A percentile compares a stretch with the other conserved stretches of the same genome.
These are phyloP conservation scores for Alternaria conjuncta DNA, from an alignment of 2,329 filamentous ascomycete genomes.

Conservation along the genomic window DNA sequence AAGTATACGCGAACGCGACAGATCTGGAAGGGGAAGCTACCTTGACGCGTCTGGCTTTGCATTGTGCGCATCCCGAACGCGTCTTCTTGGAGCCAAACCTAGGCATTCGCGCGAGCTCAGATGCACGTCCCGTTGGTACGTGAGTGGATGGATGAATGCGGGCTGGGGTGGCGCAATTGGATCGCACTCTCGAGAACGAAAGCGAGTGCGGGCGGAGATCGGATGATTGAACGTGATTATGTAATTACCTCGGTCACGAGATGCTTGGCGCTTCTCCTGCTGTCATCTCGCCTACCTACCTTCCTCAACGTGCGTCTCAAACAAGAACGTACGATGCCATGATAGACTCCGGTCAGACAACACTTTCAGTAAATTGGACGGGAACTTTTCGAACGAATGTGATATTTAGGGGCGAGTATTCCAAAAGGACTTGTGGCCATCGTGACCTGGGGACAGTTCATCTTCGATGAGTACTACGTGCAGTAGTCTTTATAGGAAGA, in stretches of 20 bases:
- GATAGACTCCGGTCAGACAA: not conserved
- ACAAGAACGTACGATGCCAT: not conserved
- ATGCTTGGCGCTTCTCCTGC: not conserved
- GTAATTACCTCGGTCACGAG: not conserved
- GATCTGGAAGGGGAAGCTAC: slow-evolving; percentile 6
- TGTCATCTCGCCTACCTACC: not conserved
- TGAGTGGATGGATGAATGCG: not conserved
- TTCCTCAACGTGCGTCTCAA: not conserved
- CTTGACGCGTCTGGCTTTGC: slow-evolving; percentile 38
- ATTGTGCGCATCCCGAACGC: slow-evolving; percentile 34
- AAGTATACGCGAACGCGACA: not conserved
- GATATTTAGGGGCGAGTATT: not conserved
- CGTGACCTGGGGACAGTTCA: not conserved
- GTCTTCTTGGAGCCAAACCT: slow-evolving; percentile 12
- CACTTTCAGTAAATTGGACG: not conserved
- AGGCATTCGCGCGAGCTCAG: slow-evolving; percentile 4
- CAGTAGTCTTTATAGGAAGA: not conserved
- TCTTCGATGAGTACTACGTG: not conserved
- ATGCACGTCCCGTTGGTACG: not conserved
- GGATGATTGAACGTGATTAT: not conserved
- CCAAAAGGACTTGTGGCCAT: not conserved
- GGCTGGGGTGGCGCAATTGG: not conserved
- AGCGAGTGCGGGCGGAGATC: slow-evolving; percentile 3
- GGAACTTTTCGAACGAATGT: not conserved
- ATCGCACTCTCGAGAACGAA: not conserved